Percentiles rank a stretch among this genome's conserved stretches.
Evolutionary conservation across 1,284 basidiomycete genomes (phyloP).

Genomic region (Tilletia indica): DNA sequence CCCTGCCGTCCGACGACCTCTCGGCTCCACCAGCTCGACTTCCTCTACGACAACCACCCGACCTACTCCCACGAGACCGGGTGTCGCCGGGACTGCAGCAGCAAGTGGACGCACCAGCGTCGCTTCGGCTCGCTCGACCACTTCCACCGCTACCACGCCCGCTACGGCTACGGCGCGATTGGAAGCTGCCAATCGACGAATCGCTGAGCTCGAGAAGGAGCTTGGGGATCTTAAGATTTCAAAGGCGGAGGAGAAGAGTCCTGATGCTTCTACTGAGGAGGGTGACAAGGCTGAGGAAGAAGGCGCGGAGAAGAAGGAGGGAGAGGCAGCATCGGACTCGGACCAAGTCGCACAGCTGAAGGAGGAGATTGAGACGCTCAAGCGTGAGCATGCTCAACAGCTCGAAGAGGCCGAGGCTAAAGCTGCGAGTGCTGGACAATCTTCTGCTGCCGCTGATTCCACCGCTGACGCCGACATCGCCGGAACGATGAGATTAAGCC

Average conservation of each 20-base stretch:
- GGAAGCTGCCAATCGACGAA: slow-evolving; percentile 35
- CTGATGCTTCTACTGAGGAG: not conserved
- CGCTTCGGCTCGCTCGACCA: slow-evolving; percentile 19
- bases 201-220: slow-evolving; percentile 30
- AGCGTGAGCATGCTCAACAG: not conserved
- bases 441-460: not conserved
- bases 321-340: not conserved
- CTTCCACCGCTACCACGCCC: not conserved
- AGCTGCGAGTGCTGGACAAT: not conserved
- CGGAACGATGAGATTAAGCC: too few species aligned
- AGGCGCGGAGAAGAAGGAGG: not conserved
- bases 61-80: slow-evolving; percentile 24
- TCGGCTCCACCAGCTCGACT: slow-evolving; percentile 32
- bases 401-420: not conserved
- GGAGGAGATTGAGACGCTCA: not conserved
- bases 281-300: not conserved
- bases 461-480: not conserved
- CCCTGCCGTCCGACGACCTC: slow-evolving; percentile 30
- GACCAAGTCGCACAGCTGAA: not conserved
- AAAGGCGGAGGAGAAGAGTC: not conserved
- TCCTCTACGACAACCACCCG: slow-evolving; percentile 25
- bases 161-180: slow-evolving; percentile 23
- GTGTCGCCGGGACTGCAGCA: slow-evolving; percentile 25
- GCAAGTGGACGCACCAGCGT: slow-evolving; percentile 28
- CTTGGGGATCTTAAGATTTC: not conserved